Evolutionary conservation across 192 early-diverging fungal species (phyloP).

Genomic region (Podila clonocystis): DNA sequence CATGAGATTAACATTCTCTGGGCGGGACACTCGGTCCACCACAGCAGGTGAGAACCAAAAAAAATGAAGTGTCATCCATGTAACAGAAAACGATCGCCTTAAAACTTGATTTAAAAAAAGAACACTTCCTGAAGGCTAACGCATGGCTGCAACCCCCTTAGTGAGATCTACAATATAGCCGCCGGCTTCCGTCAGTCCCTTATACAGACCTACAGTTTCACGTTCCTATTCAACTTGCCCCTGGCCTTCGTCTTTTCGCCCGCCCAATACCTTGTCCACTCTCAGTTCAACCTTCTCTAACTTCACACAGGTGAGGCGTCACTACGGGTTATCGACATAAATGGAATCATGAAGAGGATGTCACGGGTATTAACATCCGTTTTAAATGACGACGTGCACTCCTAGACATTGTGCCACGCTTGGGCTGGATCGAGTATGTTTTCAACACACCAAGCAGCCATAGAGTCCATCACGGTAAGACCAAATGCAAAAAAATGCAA

Average conservation of each 20-base stretch:
- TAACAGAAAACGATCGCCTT: too few relatives aligned
- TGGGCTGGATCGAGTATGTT: slow-evolving; percentile 67
- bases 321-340: too few relatives aligned
- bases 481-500: background rate
- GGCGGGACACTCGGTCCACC: slow-evolving; percentile 60
- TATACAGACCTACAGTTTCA: slow-evolving; percentile 55
- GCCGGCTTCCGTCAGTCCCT: slow-evolving; percentile 66
- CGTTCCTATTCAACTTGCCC: slow-evolving; percentile 65
- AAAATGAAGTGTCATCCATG: too few relatives aligned
- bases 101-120: too few relatives aligned
- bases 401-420: slow-evolving; percentile 58
- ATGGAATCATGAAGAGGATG: background rate
- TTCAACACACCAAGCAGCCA: slow-evolving; percentile 69
- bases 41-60: slow-evolving; percentile 24
- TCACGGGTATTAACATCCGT: too few relatives aligned
- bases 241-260: slow-evolving; percentile 63
- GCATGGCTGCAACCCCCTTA: background rate
- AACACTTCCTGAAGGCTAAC: too few relatives aligned
- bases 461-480: slow-evolving; percentile 63
- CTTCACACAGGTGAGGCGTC: slow-evolving; percentile 35
- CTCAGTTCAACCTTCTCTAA: slow-evolving; percentile 63
- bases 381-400: too few relatives aligned
- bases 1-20: slow-evolving; percentile 70
- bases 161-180: slow-evolving; percentile 65
- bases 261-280: slow-evolving; percentile 59